These are phyloP conservation scores for Russula griseocarnosa DNA, from an alignment of 768 basidiomycete genomes.

Conservation along the genomic window DNA sequence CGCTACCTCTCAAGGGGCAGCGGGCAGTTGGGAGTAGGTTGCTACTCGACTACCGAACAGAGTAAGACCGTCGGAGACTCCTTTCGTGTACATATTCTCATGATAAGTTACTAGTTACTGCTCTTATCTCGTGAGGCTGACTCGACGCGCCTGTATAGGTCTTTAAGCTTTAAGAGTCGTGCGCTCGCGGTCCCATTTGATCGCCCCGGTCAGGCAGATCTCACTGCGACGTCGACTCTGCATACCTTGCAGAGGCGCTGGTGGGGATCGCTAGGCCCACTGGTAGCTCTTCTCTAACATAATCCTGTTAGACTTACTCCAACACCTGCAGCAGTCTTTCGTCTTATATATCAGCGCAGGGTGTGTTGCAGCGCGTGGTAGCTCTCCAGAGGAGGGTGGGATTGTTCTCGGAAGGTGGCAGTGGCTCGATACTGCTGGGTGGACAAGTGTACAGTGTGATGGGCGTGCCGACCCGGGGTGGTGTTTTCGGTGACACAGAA, in stretches of 20 bases:
- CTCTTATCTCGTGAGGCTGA: background rate
- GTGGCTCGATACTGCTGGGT: no score
- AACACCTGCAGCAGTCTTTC: conserved; percentile 58
- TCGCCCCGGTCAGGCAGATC: conserved; percentile 67
- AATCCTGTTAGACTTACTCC: background rate
- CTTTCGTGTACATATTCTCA: conserved; percentile 59
- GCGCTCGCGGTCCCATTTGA: conserved; percentile 80
- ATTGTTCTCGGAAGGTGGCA: no score
- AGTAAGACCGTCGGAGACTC: conserved; percentile 64
- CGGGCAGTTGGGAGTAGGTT: conserved; percentile 47
- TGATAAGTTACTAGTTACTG: background rate
- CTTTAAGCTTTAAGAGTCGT: conserved; percentile 58
- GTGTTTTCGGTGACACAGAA: no score
- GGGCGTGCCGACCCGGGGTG: no score
- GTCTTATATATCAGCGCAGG: conserved; percentile 60
- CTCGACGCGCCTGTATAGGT: conserved; percentile 58
- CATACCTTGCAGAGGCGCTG: conserved; percentile 76
- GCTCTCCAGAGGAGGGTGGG: conserved; percentile 40
- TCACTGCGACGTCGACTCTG: conserved; percentile 84
- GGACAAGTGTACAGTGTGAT: no score
- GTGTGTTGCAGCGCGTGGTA: conserved; percentile 55
- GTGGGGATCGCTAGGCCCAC: conserved; percentile 50
- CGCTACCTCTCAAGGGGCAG: conserved; percentile 41
- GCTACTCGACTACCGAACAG: conserved; percentile 88
- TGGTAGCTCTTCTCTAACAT: background rate